These are phyloP conservation scores for Coprinopsis marcescibilis DNA, from an alignment of 768 basidiomycete genomes.

Conservation along the genomic window DNA sequence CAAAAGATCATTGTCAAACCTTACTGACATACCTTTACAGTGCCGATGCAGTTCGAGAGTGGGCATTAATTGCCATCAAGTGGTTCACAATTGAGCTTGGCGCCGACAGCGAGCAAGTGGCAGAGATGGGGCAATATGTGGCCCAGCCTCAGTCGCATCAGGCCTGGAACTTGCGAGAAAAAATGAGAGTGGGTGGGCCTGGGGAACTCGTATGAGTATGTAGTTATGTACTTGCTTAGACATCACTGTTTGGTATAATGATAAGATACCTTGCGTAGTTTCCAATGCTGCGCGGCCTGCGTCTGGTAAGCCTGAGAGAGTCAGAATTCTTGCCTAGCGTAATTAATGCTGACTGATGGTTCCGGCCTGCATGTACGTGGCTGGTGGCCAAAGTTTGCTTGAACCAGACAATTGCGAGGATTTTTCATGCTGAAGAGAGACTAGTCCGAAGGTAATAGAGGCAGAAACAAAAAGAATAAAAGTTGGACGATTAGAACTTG, in stretches of 20 bases:
- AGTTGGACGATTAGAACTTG: no score
- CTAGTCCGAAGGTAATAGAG: background rate
- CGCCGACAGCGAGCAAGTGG: slow-evolving; percentile 42
- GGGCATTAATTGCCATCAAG: slow-evolving; percentile 42
- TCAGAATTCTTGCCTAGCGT: background rate
- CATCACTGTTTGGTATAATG: background rate
- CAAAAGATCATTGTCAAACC: background rate
- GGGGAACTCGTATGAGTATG: slow-evolving; percentile 6
- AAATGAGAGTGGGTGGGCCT: slow-evolving; percentile 31
- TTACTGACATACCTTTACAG: slow-evolving; percentile 25
- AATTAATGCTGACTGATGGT: slow-evolving; percentile 3
- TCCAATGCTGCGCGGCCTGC: background rate
- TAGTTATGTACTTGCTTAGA: no score
- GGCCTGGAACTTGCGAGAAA: slow-evolving; percentile 43
- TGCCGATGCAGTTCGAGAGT: slow-evolving; percentile 36
- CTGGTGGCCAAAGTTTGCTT: background rate
- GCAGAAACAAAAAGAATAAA: no score
- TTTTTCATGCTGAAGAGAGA: background rate
- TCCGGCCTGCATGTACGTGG: background rate
- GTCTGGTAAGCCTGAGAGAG: background rate
- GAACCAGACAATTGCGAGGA: background rate
- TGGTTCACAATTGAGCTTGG: slow-evolving; percentile 61
- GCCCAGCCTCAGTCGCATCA: slow-evolving; percentile 34
- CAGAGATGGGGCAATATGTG: slow-evolving; percentile 30
- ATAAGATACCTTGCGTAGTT: background rate